A percentile compares a stretch with the other conserved stretches of the same genome.
phyloP scores from a whole-genome alignment of 2,329 filamentous ascomycete genomes.

The Paecilomyces niveus region DNA sequence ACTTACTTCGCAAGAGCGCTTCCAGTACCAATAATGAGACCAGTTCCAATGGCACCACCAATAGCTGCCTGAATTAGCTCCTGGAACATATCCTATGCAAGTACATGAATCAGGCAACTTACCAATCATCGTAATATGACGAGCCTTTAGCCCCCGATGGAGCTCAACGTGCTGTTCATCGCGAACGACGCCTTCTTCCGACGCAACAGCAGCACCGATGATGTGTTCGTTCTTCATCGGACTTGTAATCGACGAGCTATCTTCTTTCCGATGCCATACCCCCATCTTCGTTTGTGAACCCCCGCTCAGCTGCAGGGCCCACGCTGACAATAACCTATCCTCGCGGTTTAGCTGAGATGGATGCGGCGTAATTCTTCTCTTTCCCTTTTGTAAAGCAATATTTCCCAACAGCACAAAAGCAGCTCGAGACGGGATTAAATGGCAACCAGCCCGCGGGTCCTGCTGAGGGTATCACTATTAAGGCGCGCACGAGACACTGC shows the following conservation, averaged over 20 bases:
- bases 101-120: conserved; percentile 1
- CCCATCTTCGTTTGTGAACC: background rate
- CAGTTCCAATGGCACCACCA: conserved; percentile 37
- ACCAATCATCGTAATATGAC: conserved; percentile 38
- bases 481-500: background rate
- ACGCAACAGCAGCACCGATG: conserved; percentile 8
- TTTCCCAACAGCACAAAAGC: no score
- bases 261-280: background rate
- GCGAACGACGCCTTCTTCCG: conserved; percentile 17
- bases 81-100: conserved; percentile 1
- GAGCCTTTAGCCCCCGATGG: conserved; percentile 35
- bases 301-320: background rate
- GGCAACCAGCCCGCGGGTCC: background rate
- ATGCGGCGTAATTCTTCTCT: background rate
- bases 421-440: background rate
- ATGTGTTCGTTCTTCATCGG: conserved; percentile 11
- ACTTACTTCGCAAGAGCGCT: conserved; percentile 30
- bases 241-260: background rate
- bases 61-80: conserved; percentile 22
- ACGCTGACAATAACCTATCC: background rate
- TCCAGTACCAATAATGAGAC: conserved; percentile 35
- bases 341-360: background rate
- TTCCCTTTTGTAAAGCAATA: no score
- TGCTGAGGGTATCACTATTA: background rate
- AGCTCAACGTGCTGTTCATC: conserved; percentile 25